A percentile compares a stretch with the other conserved stretches of the same genome.
These are phyloP conservation scores for Eutreptiella sp. DNA, from an alignment of 208 protist genomes.

Conservation along the genomic window DNA sequence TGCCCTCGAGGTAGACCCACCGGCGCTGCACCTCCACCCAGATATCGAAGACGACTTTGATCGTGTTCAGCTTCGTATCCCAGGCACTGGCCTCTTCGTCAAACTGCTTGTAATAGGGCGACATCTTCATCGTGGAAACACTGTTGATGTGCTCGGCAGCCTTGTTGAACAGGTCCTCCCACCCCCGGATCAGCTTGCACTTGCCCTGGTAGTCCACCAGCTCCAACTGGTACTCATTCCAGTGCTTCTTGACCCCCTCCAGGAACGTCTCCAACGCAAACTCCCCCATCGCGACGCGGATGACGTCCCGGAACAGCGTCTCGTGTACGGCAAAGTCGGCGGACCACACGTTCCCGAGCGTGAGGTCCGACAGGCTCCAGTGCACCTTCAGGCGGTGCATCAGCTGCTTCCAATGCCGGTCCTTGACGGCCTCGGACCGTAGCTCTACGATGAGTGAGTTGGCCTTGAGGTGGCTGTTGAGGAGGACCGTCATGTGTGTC, in stretches of 20 bases:
- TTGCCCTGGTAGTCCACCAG: constrained; percentile 88
- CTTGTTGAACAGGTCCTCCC: constrained; percentile 90
- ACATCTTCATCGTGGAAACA: constrained; percentile 86
- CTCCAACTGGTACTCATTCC: constrained; percentile 82
- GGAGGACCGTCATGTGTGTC: constrained; percentile 41
- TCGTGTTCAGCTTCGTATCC: constrained; percentile 83
- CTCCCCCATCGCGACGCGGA: constrained; percentile 66
- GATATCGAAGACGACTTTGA: constrained; percentile 82
- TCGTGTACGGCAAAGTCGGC: constrained; percentile 77
- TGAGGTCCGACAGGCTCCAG: constrained; percentile 76
- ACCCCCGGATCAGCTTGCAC: constrained; percentile 86
- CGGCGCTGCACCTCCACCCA: constrained; percentile 92
- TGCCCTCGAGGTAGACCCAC: constrained; percentile 97
- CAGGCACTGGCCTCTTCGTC: constrained; percentile 69
- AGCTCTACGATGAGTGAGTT: constrained; percentile 79
- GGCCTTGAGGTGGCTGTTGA: constrained; percentile 48
- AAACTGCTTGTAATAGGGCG: constrained; percentile 89
- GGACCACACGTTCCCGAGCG: constrained; percentile 85
- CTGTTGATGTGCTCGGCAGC: constrained; percentile 87
- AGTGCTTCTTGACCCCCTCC: constrained; percentile 73
- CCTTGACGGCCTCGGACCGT: constrained; percentile 83
- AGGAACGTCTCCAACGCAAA: constrained; percentile 76
- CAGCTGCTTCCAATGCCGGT: constrained; percentile 80
- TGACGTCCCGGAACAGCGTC: constrained; percentile 64
- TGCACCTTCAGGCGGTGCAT: constrained; percentile 69